Percentiles rank a stretch among this genome's conserved stretches.
phyloP scores from a whole-genome alignment of 768 basidiomycete genomes.

The Lyophyllum atratum region DNA sequence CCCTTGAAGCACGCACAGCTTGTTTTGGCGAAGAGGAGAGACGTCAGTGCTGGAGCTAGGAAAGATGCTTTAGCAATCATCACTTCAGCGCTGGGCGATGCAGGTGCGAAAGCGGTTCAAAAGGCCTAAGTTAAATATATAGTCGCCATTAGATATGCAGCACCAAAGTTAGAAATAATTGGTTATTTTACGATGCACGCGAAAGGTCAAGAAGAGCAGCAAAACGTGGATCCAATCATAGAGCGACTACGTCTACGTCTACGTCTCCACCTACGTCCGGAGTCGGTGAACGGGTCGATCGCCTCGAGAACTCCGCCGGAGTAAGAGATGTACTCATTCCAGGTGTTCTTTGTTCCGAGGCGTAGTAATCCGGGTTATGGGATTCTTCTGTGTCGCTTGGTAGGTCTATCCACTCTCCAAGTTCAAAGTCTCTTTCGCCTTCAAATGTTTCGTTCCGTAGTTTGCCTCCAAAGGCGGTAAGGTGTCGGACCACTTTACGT shows the following conservation, averaged over 20 bases:
- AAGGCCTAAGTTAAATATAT: constrained; percentile 11
- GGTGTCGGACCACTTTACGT: constrained; percentile 53
- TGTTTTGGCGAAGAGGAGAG: constrained; percentile 42
- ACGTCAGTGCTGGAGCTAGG: constrained; percentile 41
- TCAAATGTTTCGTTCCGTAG: constrained; percentile 48
- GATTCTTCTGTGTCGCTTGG: constrained; percentile 16
- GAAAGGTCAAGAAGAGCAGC: background rate
- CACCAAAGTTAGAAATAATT: constrained; percentile 6
- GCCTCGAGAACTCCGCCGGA: constrained; percentile 1
- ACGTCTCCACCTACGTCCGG: background rate
- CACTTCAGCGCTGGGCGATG: constrained; percentile 8
- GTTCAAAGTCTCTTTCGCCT: constrained; percentile 52
- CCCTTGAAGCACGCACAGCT: constrained; percentile 45
- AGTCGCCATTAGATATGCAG: background rate
- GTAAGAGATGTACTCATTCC: constrained; percentile 1
- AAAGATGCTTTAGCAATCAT: constrained; percentile 42
- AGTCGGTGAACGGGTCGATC: background rate
- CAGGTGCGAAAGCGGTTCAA: constrained; percentile 5
- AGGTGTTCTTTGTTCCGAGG: background rate
- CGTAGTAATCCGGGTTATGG: constrained; percentile 1
- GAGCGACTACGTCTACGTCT: background rate
- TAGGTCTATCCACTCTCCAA: constrained; percentile 53
- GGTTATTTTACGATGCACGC: background rate
- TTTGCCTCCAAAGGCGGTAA: constrained; percentile 61
- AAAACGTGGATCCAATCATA: background rate